Evolutionary conservation across 73 alveolate genomes (phyloP), one percentile per base, ranked within the genome.

Genomic region (Stentor roeselii): DNA sequence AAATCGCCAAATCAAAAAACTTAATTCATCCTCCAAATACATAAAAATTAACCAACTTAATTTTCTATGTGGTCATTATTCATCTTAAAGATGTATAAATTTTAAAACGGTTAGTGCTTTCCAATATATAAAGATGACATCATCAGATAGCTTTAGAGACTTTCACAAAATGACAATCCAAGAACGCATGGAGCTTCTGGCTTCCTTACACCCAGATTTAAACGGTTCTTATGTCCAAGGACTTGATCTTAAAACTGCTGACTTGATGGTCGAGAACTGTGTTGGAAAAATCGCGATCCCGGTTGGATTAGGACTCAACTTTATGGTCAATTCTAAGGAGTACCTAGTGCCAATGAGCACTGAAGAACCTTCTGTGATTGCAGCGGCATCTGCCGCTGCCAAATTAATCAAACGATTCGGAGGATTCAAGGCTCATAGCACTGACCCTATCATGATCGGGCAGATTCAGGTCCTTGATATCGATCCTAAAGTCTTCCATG

Each of bases 341-440:
- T 94, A 93, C 87, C 86, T 87, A 6, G 93, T 97, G 82, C 99
- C 99, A 35, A 97, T 97, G 99, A 95, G 98, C 36, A 91, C 96
- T 0, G 99, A 97, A 89, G 99, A 97, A 84, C 99, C 99, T 3
- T 97, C 99, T 36, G 98, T 97, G 0, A 94, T 97, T 15, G 99
- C 99, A 2, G 99, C 99, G 2, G 99, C 99, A 36, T 89, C 98
- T 15, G 89, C 95, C 60, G 98, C 99, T 0, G 99, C 99, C 11
- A 96, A 96, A 84, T 83, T 95, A 34, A 96, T 97, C 75, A 90
- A 94, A 39, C 96, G 93, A 82, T 88, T 90, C 74, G 99, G 99
- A 59, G 99, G 99, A 14, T 97, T 97, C 83, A 86, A 74, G 61
- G 86, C 98, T 32, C 75, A 85, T 78, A 85, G 96, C 39, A 97